Evolutionary conservation across 306 rosid species (phyloP), one percentile per base, ranked within the genome.

Genomic region (Cicer pinnatifidum): DNA sequence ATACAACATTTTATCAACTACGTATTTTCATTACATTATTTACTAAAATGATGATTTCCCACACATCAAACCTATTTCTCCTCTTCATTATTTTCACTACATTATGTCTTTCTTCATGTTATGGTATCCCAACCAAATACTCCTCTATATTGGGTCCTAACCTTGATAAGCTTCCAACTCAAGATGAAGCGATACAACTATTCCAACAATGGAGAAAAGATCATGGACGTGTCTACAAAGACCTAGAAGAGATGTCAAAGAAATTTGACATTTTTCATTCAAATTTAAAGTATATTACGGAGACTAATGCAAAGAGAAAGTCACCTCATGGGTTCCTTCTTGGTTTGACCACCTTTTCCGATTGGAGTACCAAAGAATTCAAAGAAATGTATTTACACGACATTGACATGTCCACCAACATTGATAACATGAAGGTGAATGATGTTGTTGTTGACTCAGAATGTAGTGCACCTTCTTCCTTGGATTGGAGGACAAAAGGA

Each of bases 401-500:
- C 8, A 4, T 58, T 60, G 43, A 33, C 9, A 59, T 80, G 66
- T 23, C 84, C 1, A 47, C 1, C 1, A 0, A 58, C 50, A 20
- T 0, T 9, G 10, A 9, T 38, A 56, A 6, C 69, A 71, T 75
- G 59, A 11, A 77, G 57, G n/a, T 12, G 54, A 43, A 40, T 43
- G n/a, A 68, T 57, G 19, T 28, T 8, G 19, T 28, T 8, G 6
- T 3, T 5, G 5, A 5, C 12, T 37, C 11, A 11, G 44, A 78
- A 2, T 80, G 81, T 71, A 57, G 15, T 9, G 85, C 77, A 0
- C 86, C 96, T 82, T 37, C 85, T 0, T 38, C 67, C 76, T 28
- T 82, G 35, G 89, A 87, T 81, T 89, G 96, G 96, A 85, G 90
- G 81, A 41, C 54, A 9, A 71, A 37, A 15, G 90, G 90, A 20